Base-by-base conservation (phyloP, 2,329 filamentous ascomycete genomes). In the Colletotrichum limetticola region DNA sequence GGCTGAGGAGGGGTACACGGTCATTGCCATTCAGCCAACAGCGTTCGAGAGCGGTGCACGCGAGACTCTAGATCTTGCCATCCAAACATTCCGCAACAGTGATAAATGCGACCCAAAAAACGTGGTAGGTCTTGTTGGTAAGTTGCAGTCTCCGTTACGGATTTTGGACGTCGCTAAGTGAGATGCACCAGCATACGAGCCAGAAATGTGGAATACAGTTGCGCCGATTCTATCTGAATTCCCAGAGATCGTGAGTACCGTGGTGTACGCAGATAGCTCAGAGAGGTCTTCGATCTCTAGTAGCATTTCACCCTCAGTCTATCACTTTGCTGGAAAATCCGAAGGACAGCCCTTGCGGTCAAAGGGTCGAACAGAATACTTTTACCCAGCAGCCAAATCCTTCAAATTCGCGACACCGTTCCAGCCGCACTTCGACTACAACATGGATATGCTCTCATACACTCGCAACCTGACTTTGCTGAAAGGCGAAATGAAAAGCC, bases 1-100 rank as follows among this genome's bases (percentile, higher is more conserved):
- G 92, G 91, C 91, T 0, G 92, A 94, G 78, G 92, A 94, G 78
- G 90, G 92, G 0, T 93, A 89, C 76, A 84, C 88, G 0, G 90
- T 93, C 4, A 89, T 84, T 0, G 86, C 92, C 78, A 79, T 93
- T 59, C 77, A 85, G 53, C 77, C 79, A 0, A 82, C 2, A 82
- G 85, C 0, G 93, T 94, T 49, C 42, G 42, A 49, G 9, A 49
- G 19, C 19, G 42, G 42, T n/a, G 19, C 8, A 8, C 42, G 8
- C 19, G 42, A 49, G 42, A 49, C 42, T n/a, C 42, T 49, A 7
- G 42, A 49, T 49, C 42, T 49, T 22, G 8, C 19, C 7, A 49
- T 49, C 3, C 3, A 22, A 49, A 22, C 42, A 11, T 49, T 49
- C 8, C 42, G 19, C 8, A 49, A 49, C 7, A 49, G 42, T 11